These are phyloP conservation scores for Ophiostoma quercus DNA, from an alignment of 2,329 filamentous ascomycete species.

Conservation along the genomic window DNA sequence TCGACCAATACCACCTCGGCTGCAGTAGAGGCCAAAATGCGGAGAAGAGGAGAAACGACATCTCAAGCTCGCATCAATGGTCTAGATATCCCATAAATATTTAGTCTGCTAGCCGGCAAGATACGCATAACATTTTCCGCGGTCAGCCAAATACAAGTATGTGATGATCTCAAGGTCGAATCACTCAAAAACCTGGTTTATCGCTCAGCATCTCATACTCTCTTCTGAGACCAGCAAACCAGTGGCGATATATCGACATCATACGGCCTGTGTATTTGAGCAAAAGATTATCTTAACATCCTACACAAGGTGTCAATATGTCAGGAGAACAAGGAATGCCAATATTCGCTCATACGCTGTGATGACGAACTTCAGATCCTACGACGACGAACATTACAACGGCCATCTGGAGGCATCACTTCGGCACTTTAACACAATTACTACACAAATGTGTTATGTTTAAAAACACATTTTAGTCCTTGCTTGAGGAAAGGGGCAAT, in stretches of 20 bases:
- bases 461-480: too few species aligned
- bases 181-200: neutral
- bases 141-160: neutral
- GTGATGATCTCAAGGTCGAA: neutral
- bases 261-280: too few species aligned
- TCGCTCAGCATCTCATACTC: too few species aligned
- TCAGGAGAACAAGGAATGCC: too few species aligned
- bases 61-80: too few species aligned
- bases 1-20: neutral
- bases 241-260: too few species aligned
- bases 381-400: too few species aligned
- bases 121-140: neutral
- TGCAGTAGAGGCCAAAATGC: neutral
- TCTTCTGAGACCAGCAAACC: too few species aligned
- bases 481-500: neutral
- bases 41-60: neutral
- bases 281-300: too few species aligned
- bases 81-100: neutral
- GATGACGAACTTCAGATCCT: too few species aligned
- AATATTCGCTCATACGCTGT: too few species aligned
- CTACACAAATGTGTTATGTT: neutral
- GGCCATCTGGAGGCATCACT: neutral
- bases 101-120: neutral
- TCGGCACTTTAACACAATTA: neutral
- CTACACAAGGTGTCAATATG: too few species aligned